These are phyloP conservation scores for Saccharomycopsis crataegensis DNA, from an alignment of 1,139 yeast genomes.

Conservation along the genomic window DNA sequence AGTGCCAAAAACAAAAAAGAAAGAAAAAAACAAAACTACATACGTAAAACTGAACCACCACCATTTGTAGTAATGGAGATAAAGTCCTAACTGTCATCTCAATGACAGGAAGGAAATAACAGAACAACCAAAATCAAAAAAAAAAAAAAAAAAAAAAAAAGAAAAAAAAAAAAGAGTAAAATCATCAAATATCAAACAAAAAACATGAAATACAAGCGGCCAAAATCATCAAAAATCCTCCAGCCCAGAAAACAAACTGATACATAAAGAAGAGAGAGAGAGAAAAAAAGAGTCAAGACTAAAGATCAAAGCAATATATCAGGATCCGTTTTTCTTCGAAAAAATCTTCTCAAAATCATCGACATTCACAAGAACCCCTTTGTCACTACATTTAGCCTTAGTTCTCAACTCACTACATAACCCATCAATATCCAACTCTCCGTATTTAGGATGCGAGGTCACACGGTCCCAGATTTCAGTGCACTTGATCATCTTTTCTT, in stretches of 20 bases:
- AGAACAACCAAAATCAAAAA: neutral
- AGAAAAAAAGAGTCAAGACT: neutral
- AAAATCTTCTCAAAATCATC: conserved; percentile 55
- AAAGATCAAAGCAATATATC: neutral
- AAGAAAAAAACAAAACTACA: no score
- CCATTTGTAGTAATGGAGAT: no score
- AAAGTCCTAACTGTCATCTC: no score
- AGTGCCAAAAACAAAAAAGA: no score
- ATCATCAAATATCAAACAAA: no score
- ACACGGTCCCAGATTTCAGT: conserved; percentile 96
- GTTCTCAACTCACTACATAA: conserved; percentile 79
- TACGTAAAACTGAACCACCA: no score
- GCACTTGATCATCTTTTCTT: conserved; percentile 52
- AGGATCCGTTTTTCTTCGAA: neutral
- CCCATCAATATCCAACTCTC: conserved; percentile 90
- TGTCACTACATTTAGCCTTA: conserved; percentile 94
- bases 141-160: neutral
- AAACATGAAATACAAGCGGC: neutral
- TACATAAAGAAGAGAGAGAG: neutral
- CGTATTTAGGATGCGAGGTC: conserved; percentile 86
- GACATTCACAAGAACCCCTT: conserved; percentile 79
- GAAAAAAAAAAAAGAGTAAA: neutral
- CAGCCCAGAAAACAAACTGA: neutral
- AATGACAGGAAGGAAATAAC: neutral
- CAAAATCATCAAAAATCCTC: neutral